Evolutionary conservation across 352 stramenopile species (phyloP).

Genomic region (Pythium aphanidermatum): DNA sequence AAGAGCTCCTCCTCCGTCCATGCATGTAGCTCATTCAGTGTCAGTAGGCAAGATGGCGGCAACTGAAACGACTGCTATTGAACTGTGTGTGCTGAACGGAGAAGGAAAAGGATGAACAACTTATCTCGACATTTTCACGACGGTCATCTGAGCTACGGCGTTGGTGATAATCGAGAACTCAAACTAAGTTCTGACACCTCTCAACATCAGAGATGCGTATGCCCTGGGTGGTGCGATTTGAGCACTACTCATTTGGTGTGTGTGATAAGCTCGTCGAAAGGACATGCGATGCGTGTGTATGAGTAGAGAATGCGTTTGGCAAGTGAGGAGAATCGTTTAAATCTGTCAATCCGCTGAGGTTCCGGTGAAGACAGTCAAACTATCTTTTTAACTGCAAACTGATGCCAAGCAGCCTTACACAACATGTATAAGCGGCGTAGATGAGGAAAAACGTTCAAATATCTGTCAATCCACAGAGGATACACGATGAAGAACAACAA

Average conservation of each 20-base stretch:
- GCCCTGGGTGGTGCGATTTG: conserved; percentile 2
- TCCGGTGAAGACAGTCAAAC: conserved; percentile 27
- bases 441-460: conserved; percentile 32
- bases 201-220: conserved; percentile 10
- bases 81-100: not conserved
- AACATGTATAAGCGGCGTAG: too few relatives aligned
- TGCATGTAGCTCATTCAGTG: too few relatives aligned
- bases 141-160: conserved; percentile 80
- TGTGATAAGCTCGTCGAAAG: not conserved
- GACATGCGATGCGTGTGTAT: conserved; percentile 7
- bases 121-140: conserved; percentile 88
- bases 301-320: conserved; percentile 16
- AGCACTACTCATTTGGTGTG: not conserved
- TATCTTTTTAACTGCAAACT: conserved; percentile 47
- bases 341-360: conserved; percentile 44
- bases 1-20: too few relatives aligned
- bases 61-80: too few relatives aligned
- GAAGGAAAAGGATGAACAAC: conserved; percentile 77
- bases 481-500: conserved; percentile 67
- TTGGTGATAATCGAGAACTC: conserved; percentile 86
- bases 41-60: too few relatives aligned
- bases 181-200: conserved; percentile 76
- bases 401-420: too few relatives aligned
- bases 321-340: conserved; percentile 64
- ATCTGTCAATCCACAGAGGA: conserved; percentile 84